A percentile compares a stretch with the other conserved stretches of the same genome.
These are phyloP conservation scores for Pachyrhizus erosus DNA, from an alignment of 306 rosid genomes.

Conservation along the genomic window DNA sequence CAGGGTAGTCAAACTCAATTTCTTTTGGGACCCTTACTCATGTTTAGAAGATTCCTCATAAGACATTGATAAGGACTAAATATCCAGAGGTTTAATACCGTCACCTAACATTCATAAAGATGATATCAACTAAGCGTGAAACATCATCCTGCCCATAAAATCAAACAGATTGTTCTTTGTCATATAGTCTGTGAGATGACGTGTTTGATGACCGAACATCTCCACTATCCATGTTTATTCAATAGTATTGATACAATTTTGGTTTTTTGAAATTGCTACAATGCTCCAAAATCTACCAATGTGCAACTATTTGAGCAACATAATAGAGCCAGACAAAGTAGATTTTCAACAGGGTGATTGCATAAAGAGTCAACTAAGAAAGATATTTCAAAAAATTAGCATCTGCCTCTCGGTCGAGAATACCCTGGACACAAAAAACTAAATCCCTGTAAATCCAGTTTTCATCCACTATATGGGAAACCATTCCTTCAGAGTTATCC, in stretches of 20 bases:
- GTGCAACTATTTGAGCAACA: not conserved
- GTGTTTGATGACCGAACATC: constrained; percentile 14
- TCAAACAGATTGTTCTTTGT: not conserved
- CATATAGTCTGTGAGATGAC: not conserved
- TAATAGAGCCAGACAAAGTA: not conserved
- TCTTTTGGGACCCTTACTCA: not conserved
- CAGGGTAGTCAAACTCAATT: not conserved
- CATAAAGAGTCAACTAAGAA: not conserved
- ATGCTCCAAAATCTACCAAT: not conserved
- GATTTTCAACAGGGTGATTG: not conserved
- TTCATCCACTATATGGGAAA: constrained; percentile 8
- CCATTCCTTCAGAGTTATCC: not conserved
- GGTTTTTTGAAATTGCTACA: not conserved
- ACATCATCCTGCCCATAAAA: not conserved
- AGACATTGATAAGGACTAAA: not conserved
- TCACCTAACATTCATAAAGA: constrained; percentile 24
- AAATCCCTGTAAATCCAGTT: not conserved
- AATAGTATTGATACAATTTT: not conserved
- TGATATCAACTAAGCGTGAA: constrained; percentile 21
- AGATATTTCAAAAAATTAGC: not conserved
- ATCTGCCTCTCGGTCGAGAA: not conserved
- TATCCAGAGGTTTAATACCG: constrained; percentile 17
- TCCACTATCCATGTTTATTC: not conserved
- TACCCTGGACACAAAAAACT: not conserved
- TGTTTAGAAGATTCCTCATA: not conserved